Percentiles rank a stretch among this genome's conserved stretches.
These are phyloP conservation scores for Chlorella sp. DNA, from an alignment of 139 green algal genomes.

Conservation along the genomic window DNA sequence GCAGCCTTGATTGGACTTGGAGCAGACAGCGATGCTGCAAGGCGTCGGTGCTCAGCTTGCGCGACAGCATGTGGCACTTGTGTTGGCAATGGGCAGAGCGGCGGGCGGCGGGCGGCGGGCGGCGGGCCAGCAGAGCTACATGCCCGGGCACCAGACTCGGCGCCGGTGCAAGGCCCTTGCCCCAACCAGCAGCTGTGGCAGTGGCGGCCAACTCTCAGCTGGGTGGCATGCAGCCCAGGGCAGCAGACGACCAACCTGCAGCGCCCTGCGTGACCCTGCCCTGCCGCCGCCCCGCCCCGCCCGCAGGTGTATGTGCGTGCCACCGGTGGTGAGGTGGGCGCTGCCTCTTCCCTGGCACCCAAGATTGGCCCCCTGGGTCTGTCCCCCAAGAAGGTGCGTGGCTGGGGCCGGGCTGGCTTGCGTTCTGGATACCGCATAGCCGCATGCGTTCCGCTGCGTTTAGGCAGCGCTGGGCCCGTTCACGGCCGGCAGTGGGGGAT, in stretches of 20 bases:
- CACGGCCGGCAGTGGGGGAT: too few relatives aligned
- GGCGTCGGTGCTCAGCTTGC: background rate
- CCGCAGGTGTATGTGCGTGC: constrained; percentile 97
- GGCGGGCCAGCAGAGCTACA: too few relatives aligned
- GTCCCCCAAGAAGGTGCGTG: constrained; percentile 98
- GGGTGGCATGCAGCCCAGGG: background rate
- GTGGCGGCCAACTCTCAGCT: background rate
- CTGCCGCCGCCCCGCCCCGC: background rate
- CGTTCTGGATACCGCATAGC: too few relatives aligned
- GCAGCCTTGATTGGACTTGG: background rate
- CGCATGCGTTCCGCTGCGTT: too few relatives aligned
- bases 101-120: too few relatives aligned
- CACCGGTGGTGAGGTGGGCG: constrained; percentile 98
- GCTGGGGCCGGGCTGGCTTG: background rate
- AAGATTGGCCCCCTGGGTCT: constrained; percentile 99
- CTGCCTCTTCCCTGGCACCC: constrained; percentile 97
- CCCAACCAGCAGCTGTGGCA: background rate
- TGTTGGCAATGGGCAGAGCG: too few relatives aligned
- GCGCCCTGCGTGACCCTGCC: background rate
- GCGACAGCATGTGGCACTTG: too few relatives aligned
- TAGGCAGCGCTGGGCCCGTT: too few relatives aligned
- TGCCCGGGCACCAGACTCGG: too few relatives aligned
- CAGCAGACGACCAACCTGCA: background rate
- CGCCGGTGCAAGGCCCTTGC: too few relatives aligned
- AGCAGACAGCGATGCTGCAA: background rate